A percentile compares a stretch with the other conserved stretches of the same genome.
phyloP scores from a whole-genome alignment of 2,329 filamentous ascomycete species.

The Sporothrix schenckii region DNA sequence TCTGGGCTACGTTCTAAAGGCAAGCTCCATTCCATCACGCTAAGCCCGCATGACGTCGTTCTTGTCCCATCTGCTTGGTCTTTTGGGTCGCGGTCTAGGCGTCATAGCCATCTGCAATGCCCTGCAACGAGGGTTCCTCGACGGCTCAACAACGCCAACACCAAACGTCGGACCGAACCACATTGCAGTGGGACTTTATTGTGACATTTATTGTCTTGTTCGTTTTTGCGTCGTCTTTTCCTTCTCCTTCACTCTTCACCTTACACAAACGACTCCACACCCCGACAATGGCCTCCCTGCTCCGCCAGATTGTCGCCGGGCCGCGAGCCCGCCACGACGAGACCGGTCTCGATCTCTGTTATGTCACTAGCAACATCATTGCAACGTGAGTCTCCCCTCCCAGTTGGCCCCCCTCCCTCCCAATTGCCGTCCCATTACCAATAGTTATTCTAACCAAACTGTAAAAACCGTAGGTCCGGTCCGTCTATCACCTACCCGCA shows the following conservation, averaged over 20 bases:
- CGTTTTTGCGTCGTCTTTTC: background rate
- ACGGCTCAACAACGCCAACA: no score
- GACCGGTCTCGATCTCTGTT: conserved; percentile 89
- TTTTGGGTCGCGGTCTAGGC: background rate
- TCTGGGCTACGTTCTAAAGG: background rate
- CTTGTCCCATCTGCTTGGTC: background rate
- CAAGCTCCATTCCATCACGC: background rate
- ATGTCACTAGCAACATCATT: conserved; percentile 81
- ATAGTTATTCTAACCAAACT: conserved; percentile 46
- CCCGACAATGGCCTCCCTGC: conserved; percentile 66
- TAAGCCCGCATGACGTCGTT: conserved; percentile 22
- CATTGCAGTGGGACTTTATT: no score
- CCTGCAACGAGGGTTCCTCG: no score
- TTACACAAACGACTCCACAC: background rate
- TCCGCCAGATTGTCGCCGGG: conserved; percentile 89
- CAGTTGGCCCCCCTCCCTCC: no score
- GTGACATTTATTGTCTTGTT: no score
- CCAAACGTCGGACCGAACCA: no score
- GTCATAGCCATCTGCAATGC: no score
- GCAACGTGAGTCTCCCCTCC: conserved; percentile 51
- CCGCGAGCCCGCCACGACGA: conserved; percentile 83
- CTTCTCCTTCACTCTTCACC: background rate
- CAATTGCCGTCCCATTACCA: no score
- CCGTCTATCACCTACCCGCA: conserved; percentile 88
- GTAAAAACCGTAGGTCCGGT: conserved; percentile 66